Evolutionary conservation across 2,329 filamentous ascomycete genomes (phyloP), one percentile per base, ranked within the genome.

Genomic region (Pseudocercospora fuligena): DNA sequence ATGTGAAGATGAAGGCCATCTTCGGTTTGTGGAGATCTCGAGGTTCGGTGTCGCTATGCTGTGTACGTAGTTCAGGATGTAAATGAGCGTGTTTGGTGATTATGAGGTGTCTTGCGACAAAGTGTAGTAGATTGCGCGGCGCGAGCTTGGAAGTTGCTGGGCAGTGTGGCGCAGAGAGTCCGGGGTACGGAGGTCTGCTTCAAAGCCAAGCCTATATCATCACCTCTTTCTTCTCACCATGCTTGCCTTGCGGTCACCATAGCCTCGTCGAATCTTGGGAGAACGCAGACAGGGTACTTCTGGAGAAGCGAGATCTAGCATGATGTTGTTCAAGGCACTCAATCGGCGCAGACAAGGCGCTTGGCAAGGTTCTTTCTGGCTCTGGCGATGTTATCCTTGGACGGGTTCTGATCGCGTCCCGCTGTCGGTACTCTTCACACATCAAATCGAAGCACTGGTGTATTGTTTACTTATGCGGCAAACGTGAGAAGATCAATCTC

Each of bases 1-100:
- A 84, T 0, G 82, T 84, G 72, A 85, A 84, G 77, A 84, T 80
- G 78, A 84, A 75, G 27, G 74, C 73, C 74, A 76, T 76, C 25
- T 33, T 68, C 25, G 49, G 31, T 1, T 36, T 31, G 57, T n/a
- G 33, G 12, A 25, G 36, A 40, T 5, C 1, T n/a, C 36, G 27
- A 31, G 46, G 25, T 47, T 7, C 23, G 31, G 27, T 2, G 8
- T 21, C 56, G 29, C 19, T 43, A 40, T 40, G 29, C 54, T 33
- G 54, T 33, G 21, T 8, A 27, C 12, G 56, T 16, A 11, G 19
- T 36, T 5, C n/a, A 36, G 33, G 19, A 51, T 23, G 25, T 51
- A 33, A 33, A 29, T 21, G 25, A 51, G 33, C 33, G 46, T 60
- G 43, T 60, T 9, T 25, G 27, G 29, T 40, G 19, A 58, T 12